phyloP scores from a whole-genome alignment of 768 basidiomycete genomes.

The Ramaria sp. region DNA sequence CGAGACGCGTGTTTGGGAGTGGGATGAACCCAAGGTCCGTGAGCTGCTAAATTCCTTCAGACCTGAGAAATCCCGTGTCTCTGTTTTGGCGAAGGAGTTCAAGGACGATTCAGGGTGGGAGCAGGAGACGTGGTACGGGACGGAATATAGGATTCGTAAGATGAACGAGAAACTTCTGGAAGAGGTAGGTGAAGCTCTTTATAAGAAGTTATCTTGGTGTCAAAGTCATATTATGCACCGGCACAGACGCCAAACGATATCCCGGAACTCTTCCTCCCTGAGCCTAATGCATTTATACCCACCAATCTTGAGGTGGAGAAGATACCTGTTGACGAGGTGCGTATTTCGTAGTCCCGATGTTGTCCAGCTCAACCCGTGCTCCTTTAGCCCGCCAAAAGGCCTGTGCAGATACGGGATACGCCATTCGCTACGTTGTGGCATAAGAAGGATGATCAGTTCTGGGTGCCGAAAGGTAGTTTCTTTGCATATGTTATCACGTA shows the following conservation, averaged over 20 bases:
- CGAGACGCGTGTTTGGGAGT: slow-evolving; percentile 62
- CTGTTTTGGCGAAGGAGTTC: slow-evolving; percentile 68
- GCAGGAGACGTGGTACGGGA: slow-evolving; percentile 88
- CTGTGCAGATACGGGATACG: slow-evolving; percentile 65
- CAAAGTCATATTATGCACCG: slow-evolving; percentile 24
- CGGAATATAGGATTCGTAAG: slow-evolving; percentile 67
- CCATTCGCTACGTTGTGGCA: slow-evolving; percentile 56
- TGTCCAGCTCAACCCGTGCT: not conserved
- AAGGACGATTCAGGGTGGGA: slow-evolving; percentile 40
- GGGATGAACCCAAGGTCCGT: slow-evolving; percentile 51
- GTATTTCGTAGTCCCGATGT: slow-evolving; percentile 11
- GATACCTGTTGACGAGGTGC: slow-evolving; percentile 51
- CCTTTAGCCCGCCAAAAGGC: slow-evolving; percentile 58
- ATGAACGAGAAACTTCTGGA: slow-evolving; percentile 53
- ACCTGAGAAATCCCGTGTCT: slow-evolving; percentile 51
- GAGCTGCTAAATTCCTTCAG: slow-evolving; percentile 51
- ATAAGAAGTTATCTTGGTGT: not conserved
- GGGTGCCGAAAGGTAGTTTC: slow-evolving; percentile 39
- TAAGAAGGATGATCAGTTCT: slow-evolving; percentile 50
- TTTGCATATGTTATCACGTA: not conserved
- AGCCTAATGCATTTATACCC: slow-evolving; percentile 86
- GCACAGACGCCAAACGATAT: slow-evolving; percentile 55
- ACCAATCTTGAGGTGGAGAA: slow-evolving; percentile 76
- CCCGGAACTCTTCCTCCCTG: slow-evolving; percentile 64
- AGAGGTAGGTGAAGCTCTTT: slow-evolving; percentile 24